These are phyloP conservation scores for Glycine soja DNA, from an alignment of 306 rosid species.

Conservation along the genomic window DNA sequence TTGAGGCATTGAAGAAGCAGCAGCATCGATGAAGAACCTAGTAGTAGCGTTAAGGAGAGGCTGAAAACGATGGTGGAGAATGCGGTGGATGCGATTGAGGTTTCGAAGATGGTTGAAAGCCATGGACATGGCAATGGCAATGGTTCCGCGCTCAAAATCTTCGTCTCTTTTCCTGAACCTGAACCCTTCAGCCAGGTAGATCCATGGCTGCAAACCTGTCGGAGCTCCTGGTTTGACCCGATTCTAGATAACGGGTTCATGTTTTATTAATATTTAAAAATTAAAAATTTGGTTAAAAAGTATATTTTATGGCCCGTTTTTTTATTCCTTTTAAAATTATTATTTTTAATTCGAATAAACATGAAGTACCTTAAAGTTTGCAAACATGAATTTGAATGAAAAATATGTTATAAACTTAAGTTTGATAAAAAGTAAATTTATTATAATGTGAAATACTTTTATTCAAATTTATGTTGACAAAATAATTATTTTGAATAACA, in stretches of 20 bases:
- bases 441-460: too few relatives aligned
- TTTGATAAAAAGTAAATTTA: too few relatives aligned
- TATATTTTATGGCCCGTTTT: too few relatives aligned
- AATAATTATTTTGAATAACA: too few relatives aligned
- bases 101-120: slow-evolving; percentile 40
- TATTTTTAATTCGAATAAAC: too few relatives aligned
- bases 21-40: slow-evolving; percentile 60
- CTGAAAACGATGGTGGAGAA: slow-evolving; percentile 34
- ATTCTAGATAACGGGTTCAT: background rate
- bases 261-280: background rate
- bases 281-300: too few relatives aligned
- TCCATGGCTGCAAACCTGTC: background rate
- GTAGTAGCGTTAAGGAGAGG: slow-evolving; percentile 42
- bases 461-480: too few relatives aligned
- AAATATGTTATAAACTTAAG: too few relatives aligned
- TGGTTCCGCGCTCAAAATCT: background rate
- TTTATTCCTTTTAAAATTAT: too few relatives aligned
- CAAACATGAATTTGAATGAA: too few relatives aligned
- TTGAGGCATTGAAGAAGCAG: slow-evolving; percentile 34
- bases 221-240: slow-evolving; percentile 16
- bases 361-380: too few relatives aligned
- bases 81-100: slow-evolving; percentile 27
- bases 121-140: background rate
- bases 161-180: background rate
- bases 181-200: background rate